Percentiles rank a stretch among this genome's conserved stretches.
phyloP scores from a whole-genome alignment of 768 basidiomycete genomes.

The Russula ochroleuca region DNA sequence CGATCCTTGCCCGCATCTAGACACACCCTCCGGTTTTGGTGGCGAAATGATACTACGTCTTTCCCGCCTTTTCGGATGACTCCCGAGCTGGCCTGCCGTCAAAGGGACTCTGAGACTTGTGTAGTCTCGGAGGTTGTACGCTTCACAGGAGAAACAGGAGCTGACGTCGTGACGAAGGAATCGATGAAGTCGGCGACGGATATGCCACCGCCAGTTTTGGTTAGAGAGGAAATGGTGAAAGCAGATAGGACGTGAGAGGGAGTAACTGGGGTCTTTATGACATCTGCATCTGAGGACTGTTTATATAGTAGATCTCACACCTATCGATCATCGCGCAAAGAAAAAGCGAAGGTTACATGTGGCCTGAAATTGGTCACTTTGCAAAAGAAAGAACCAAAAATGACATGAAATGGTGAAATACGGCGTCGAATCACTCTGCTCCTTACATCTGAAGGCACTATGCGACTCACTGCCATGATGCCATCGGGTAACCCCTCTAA shows the following conservation, averaged over 20 bases:
- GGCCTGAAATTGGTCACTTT: no score
- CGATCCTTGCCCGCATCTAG: no score
- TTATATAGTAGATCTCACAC: no score
- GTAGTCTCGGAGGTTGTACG: conserved; percentile 46
- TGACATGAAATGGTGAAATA: no score
- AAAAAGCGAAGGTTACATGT: no score
- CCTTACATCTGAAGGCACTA: no score
- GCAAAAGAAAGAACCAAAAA: no score
- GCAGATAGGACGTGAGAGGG: conserved; percentile 42
- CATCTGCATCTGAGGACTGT: no score
- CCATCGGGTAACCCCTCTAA: no score
- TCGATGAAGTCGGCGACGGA: conserved; percentile 49
- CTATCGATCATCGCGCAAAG: no score
- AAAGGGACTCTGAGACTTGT: conserved; percentile 49
- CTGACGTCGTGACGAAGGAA: conserved; percentile 55
- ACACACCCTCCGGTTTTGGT: conserved; percentile 48
- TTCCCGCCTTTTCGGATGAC: conserved; percentile 78
- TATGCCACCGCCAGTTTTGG: conserved; percentile 31
- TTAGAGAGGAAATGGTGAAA: conserved; percentile 34
- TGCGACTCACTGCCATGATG: no score
- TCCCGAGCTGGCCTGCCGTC: conserved; percentile 59
- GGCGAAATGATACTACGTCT: conserved; percentile 77
- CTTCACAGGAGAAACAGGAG: conserved; percentile 63
- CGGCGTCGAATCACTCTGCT: no score
- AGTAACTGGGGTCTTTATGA: conserved; percentile 44